Evolutionary conservation across 257 asterid genomes (phyloP).

Genomic region (Scutellaria galericulata): DNA sequence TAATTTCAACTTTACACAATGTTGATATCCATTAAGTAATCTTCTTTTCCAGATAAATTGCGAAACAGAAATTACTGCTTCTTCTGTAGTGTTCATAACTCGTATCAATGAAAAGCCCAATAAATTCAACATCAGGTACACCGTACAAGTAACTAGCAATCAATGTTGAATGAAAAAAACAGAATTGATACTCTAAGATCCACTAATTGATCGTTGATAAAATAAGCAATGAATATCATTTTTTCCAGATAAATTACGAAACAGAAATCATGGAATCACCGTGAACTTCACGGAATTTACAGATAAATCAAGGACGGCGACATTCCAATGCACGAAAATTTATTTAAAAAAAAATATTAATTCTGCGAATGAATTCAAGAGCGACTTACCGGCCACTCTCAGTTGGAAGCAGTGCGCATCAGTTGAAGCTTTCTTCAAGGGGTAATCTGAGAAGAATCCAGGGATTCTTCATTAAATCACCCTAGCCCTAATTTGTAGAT

Average conservation of each 20-base stretch:
- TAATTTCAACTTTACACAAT: no score
- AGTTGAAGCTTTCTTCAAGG: not conserved
- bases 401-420: not conserved
- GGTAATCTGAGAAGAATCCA: no score
- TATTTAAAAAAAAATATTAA: not conserved
- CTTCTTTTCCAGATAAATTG: no score
- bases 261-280: no score
- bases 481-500: no score
- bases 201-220: not conserved
- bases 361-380: not conserved
- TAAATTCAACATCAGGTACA: slow-evolving; percentile 2
- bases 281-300: no score
- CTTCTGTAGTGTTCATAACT: slow-evolving; percentile 39
- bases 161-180: no score
- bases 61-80: slow-evolving; percentile 6
- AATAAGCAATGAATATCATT: not conserved
- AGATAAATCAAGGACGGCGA: no score
- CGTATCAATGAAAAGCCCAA: slow-evolving; percentile 20
- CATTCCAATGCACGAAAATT: not conserved
- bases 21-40: no score
- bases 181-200: not conserved
- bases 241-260: no score
- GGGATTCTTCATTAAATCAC: not conserved
- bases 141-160: no score
- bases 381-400: slow-evolving; percentile 13